Evolutionary conservation across 2,329 filamentous ascomycete genomes (phyloP).

Genomic region (Fusarium humuli): DNA sequence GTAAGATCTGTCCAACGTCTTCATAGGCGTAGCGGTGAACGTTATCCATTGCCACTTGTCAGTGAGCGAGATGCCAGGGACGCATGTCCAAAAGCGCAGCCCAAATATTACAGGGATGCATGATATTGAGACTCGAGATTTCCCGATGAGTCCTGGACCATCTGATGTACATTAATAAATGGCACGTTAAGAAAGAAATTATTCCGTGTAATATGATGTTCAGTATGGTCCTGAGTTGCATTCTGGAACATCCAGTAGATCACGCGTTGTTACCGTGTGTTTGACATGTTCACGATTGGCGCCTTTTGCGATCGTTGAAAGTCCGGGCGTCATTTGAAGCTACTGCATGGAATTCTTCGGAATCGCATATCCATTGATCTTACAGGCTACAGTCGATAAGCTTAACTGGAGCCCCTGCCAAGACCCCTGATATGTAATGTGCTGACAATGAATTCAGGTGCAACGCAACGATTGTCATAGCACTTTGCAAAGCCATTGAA

Average conservation of each 20-base stretch:
- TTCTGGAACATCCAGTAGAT: background rate
- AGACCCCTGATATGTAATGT: background rate
- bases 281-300: background rate
- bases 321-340: background rate
- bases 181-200: background rate
- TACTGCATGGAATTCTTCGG: background rate
- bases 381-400: background rate
- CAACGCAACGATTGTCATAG: background rate
- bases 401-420: slow-evolving; percentile 17
- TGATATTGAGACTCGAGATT: background rate
- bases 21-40: background rate
- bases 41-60: background rate
- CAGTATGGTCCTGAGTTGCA: background rate
- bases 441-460: background rate
- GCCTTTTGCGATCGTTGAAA: background rate
- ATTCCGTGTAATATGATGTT: background rate
- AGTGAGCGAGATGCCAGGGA: background rate
- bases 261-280: background rate
- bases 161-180: background rate
- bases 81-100: no score
- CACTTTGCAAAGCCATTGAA: background rate
- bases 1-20: background rate
- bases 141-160: background rate
- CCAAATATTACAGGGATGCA: background rate
- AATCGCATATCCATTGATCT: background rate